Base-by-base conservation (phyloP, 768 basidiomycete species). In the Gyrodon lividus region DNA sequence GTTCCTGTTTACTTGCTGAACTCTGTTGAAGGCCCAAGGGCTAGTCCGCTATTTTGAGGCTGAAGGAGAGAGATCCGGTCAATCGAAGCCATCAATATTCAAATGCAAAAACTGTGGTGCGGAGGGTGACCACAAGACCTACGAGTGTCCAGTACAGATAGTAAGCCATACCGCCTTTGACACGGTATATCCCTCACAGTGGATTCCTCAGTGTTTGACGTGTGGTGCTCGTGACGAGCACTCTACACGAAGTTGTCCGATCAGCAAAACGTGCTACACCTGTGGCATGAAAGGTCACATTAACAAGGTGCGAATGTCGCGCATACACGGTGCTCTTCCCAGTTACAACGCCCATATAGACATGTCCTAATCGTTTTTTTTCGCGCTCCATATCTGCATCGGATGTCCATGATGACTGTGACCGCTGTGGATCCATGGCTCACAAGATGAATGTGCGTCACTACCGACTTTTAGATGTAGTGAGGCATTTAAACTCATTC, bases 261-360 rank as follows among this genome's bases (percentile, higher is more conserved):
- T 89, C 54, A 84, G 82, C 68, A 91, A 91, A 67, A 83, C 79
- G 0, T 92, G 90, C 61, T 92, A 82, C 60, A 78, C 74, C 3
- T 92, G 90, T 59, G 87, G 87, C 14, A 89, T 89, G 87, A 88
- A 87, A 63, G 90, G 90, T 2, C 89, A 91, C 61, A 80, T 90
- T 48, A 87, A 78, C 56, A 76, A 72, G 50, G 89, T 88, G 57
- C 43, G 47, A 30, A 20, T 16, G 23, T 9, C 22, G 0, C 12
- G 22, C 37, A 26, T 42, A 4, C 16, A 9, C 30, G 43, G 14
- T 34, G 35, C 22, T 24, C 35, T 31, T 38, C 38, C 31, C 31
- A 38, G 34, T 54, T 17, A 39, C 52, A 41, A 47, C 40, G 20
- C 9, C 39, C 7, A 44, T 42, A 33, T 59, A 89, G 86, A 79